phyloP scores from a whole-genome alignment of 345 rosid species.

The Durio zibethinus region DNA sequence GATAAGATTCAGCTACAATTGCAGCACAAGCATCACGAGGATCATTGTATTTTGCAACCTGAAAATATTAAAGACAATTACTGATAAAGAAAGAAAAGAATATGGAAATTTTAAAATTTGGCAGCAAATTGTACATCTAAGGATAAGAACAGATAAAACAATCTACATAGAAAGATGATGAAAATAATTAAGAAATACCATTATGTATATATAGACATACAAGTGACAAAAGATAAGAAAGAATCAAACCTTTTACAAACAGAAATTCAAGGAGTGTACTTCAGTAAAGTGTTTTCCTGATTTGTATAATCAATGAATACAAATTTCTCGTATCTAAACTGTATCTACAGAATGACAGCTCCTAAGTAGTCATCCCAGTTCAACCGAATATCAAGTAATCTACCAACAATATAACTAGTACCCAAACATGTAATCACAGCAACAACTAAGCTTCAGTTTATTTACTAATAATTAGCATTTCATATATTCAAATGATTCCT shows the following conservation, averaged over 20 bases:
- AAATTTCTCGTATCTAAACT: background rate
- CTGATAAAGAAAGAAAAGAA: background rate
- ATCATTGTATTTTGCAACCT: slow-evolving; percentile 93
- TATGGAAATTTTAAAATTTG: background rate
- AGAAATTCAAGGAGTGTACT: background rate
- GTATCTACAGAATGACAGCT: background rate
- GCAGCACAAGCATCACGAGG: slow-evolving; percentile 99
- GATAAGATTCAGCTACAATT: slow-evolving; percentile 97
- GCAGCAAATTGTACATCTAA: background rate
- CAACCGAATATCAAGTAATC: slow-evolving; percentile 1
- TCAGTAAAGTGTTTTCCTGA: background rate
- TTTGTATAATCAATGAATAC: background rate
- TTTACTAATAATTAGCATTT: background rate
- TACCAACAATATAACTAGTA: background rate
- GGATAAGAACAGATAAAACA: background rate
- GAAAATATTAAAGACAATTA: slow-evolving; percentile 15
- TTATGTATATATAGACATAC: background rate
- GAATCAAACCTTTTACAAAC: background rate
- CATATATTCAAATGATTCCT: slow-evolving; percentile 26
- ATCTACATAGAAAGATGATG: background rate
- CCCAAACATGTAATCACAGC: background rate
- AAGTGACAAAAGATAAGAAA: background rate
- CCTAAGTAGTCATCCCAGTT: background rate
- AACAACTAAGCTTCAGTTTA: background rate
- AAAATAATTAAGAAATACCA: background rate